These are phyloP conservation scores for Podaxis pistillaris DNA, from an alignment of 768 basidiomycete species.

Conservation along the genomic window DNA sequence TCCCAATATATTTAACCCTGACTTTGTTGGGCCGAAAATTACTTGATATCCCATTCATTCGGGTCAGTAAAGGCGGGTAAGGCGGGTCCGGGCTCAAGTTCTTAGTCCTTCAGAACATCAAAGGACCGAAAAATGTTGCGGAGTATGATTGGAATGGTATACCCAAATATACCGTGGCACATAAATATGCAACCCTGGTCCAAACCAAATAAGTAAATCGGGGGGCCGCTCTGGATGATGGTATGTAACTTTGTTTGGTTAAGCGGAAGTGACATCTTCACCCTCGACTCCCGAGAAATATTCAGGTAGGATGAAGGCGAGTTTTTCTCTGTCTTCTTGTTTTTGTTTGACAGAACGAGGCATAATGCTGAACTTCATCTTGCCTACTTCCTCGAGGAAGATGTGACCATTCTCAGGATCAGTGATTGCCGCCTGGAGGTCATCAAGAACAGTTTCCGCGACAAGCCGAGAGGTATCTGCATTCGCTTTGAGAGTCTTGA, in stretches of 20 bases:
- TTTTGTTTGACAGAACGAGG: slow-evolving; percentile 55
- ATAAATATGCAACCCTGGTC: neutral
- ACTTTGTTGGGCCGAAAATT: neutral
- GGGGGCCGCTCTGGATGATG: neutral
- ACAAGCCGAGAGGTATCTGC: slow-evolving; percentile 83
- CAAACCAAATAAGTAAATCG: neutral
- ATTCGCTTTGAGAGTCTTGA: slow-evolving; percentile 85
- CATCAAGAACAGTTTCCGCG: slow-evolving; percentile 65
- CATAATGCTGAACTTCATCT: slow-evolving; percentile 88
- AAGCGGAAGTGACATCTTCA: neutral
- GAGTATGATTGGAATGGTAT: neutral
- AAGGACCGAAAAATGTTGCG: neutral
- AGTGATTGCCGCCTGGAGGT: slow-evolving; percentile 50
- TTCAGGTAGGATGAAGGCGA: slow-evolving; percentile 74
- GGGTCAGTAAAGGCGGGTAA: too few species aligned
- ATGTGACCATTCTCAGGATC: slow-evolving; percentile 31
- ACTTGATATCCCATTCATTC: too few species aligned
- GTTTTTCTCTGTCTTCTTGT: slow-evolving; percentile 61
- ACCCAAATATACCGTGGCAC: neutral
- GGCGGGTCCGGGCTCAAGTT: neutral
- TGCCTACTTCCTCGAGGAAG: slow-evolving; percentile 68
- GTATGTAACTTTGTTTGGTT: neutral
- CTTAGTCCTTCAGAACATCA: neutral
- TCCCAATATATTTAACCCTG: neutral
- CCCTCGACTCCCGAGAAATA: slow-evolving; percentile 50